These are phyloP conservation scores for Periglandula ipomoeae DNA, from an alignment of 2,329 filamentous ascomycete genomes.

Conservation along the genomic window DNA sequence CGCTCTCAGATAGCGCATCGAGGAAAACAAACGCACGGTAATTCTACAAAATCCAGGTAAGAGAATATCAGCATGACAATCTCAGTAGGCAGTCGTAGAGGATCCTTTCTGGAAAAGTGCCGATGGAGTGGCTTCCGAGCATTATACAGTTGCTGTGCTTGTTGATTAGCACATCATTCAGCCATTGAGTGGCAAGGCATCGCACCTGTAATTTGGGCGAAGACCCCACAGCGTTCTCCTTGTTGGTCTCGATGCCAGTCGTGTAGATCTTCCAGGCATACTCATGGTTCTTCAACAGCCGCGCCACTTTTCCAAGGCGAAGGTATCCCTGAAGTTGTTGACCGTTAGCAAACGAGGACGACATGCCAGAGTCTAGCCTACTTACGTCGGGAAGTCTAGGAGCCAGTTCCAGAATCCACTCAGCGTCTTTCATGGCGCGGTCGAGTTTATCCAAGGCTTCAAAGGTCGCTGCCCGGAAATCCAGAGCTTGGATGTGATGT, in stretches of 20 bases:
- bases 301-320: slow-evolving; percentile 30
- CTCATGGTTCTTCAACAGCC: slow-evolving; percentile 26
- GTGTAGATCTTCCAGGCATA: slow-evolving; percentile 31
- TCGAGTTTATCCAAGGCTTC: slow-evolving; percentile 28
- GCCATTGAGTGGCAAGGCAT: neutral
- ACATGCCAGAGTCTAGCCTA: neutral
- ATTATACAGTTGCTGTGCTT: slow-evolving; percentile 23
- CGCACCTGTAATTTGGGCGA: slow-evolving; percentile 26
- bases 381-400: slow-evolving; percentile 30
- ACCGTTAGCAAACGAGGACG: neutral
- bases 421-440: slow-evolving; percentile 29
- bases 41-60: slow-evolving; percentile 22
- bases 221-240: slow-evolving; percentile 17
- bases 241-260: slow-evolving; percentile 26
- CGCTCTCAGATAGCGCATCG: no score
- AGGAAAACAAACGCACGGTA: slow-evolving; percentile 19
- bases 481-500: slow-evolving; percentile 30
- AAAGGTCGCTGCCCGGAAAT: slow-evolving; percentile 31
- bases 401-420: slow-evolving; percentile 34
- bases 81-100: slow-evolving; percentile 26
- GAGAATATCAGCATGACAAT: slow-evolving; percentile 27
- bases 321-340: slow-evolving; percentile 28
- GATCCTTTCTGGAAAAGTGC: slow-evolving; percentile 25
- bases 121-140: slow-evolving; percentile 25
- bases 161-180: neutral